Conservation (phyloP, 2,329 filamentous ascomycete species). For the Hypoxylon sp. region DNA sequence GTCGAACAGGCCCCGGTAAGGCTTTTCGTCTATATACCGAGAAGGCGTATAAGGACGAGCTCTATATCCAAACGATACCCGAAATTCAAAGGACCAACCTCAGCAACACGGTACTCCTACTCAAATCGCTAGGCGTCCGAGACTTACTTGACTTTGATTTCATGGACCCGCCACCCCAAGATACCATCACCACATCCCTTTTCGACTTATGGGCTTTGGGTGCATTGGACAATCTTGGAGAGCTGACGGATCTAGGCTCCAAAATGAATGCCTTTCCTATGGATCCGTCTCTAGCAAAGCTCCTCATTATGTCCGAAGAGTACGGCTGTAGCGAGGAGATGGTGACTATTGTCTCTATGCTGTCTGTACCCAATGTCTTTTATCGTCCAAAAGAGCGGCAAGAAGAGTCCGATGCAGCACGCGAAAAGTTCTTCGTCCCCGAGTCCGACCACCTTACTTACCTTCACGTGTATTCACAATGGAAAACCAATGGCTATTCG, state of each 20-base stretch:
- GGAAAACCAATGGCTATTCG: conserved; percentile 90
- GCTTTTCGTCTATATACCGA: conserved; percentile 96
- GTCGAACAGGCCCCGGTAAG: conserved; percentile 94
- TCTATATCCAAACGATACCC: conserved; percentile 96
- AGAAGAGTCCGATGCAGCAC: conserved; percentile 94
- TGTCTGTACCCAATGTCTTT: conserved; percentile 96
- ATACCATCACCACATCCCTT: conserved; percentile 96
- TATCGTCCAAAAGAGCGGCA: conserved; percentile 97
- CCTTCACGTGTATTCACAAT: conserved; percentile 95
- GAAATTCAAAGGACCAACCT: conserved; percentile 98
- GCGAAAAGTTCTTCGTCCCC: conserved; percentile 98
- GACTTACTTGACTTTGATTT: conserved; percentile 98
- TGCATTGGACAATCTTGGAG: conserved; percentile 92
- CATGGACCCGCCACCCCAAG: conserved; percentile 98
- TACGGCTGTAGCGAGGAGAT: conserved; percentile 98
- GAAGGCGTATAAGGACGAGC: conserved; percentile 92
- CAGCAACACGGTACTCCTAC: conserved; percentile 91
- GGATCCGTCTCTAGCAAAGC: conserved; percentile 95
- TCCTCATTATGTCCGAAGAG: conserved; percentile 90
- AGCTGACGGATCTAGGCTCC: conserved; percentile 86
- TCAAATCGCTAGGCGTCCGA: conserved; percentile 95
- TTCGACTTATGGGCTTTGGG: conserved; percentile 98
- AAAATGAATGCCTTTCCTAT: conserved; percentile 99
- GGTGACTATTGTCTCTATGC: conserved; percentile 98
- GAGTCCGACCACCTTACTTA: conserved; percentile 97